phyloP scores from a whole-genome alignment of 768 basidiomycete genomes.

The Calocybe cyanea region DNA sequence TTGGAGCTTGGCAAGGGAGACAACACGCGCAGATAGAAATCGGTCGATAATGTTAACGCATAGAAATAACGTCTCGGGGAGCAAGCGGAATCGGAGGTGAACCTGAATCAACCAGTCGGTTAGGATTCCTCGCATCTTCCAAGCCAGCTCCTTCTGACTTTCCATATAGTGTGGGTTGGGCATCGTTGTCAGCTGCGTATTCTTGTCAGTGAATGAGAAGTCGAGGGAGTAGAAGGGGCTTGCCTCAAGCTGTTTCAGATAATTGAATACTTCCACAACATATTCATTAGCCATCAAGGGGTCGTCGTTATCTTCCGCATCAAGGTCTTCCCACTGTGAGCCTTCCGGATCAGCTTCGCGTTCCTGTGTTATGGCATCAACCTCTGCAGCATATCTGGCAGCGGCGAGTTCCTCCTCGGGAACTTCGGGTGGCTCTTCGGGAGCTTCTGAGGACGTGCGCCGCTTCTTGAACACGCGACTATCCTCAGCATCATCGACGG shows the following conservation, averaged over 20 bases:
- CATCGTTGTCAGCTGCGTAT: slow-evolving; percentile 63
- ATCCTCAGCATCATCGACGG: slow-evolving; percentile 51
- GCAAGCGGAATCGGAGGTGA: slow-evolving; percentile 85
- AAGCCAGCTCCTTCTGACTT: slow-evolving; percentile 87
- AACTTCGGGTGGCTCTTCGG: slow-evolving; percentile 37
- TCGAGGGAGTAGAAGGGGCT: slow-evolving; percentile 12
- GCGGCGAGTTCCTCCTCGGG: slow-evolving; percentile 40
- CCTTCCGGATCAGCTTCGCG: slow-evolving; percentile 63
- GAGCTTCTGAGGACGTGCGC: slow-evolving; percentile 63
- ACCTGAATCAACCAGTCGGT: slow-evolving; percentile 97
- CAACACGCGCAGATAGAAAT: slow-evolving; percentile 70
- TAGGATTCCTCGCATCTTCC: slow-evolving; percentile 94
- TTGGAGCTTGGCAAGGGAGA: slow-evolving; percentile 91
- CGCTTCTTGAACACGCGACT: slow-evolving; percentile 69
- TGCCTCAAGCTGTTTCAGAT: slow-evolving; percentile 89
- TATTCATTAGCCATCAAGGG: slow-evolving; percentile 98
- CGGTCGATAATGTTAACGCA: slow-evolving; percentile 91
- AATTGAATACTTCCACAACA: slow-evolving; percentile 89
- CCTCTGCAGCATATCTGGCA: slow-evolving; percentile 43
- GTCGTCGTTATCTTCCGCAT: slow-evolving; percentile 89
- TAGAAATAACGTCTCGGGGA: slow-evolving; percentile 94
- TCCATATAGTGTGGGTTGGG: slow-evolving; percentile 96
- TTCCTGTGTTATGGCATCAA: slow-evolving; percentile 50
- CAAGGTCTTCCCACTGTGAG: slow-evolving; percentile 84
- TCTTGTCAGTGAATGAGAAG: slow-evolving; percentile 9